Evolutionary conservation across 225 moss, liverwort and hornwort genomes (phyloP), one percentile per base, ranked within the genome.

Genomic region (Bryoerythrophyllum caledonicum): DNA sequence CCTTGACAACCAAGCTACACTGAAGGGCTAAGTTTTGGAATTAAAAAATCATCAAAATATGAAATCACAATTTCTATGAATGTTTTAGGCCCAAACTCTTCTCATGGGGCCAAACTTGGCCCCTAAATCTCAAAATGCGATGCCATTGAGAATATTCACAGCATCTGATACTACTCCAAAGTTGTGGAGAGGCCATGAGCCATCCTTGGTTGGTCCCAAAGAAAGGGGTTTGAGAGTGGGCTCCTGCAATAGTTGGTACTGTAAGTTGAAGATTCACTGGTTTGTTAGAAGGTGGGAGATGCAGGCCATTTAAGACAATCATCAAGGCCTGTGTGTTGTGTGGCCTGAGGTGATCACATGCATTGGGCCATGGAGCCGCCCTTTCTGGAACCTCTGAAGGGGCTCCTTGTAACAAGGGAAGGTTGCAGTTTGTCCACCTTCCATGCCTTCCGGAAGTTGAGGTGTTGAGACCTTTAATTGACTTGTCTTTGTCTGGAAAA

Each of bases 341-440:
- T 10, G 4, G 54, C 9, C 2, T 0, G 12, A 46, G 46, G 63
- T 16, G 15, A 32, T 23, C 41, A 43, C 3, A 21, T 15, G 63
- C 70, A 49, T 75, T n/a, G 80, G 80, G 69, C 16, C 5, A 7
- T n/a, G 48, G 56, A 75, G 80, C 63, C 21, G 26, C 64, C 69
- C 64, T 48, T 57, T 4, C 44, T 55, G 27, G 49, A 17, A 64
- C 70, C 21, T 10, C 49, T 21, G 16, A 35, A 26, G 37, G 13
- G 26, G 35, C 35, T 15, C 19, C 55, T 60, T 1, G 8, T 67
- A 28, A 23, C 17, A 21, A 73, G 30, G 17, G 17, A 48, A 34
- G 8, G 23, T 24, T 32, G 13, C 14, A 0, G 11, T 10, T 7
- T 7, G 1, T 75, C 43, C 41, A 32, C 10, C 68, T 68, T 54